Conservation (phyloP, 768 basidiomycete genomes). For the Phaeotremella skinneri region DNA sequence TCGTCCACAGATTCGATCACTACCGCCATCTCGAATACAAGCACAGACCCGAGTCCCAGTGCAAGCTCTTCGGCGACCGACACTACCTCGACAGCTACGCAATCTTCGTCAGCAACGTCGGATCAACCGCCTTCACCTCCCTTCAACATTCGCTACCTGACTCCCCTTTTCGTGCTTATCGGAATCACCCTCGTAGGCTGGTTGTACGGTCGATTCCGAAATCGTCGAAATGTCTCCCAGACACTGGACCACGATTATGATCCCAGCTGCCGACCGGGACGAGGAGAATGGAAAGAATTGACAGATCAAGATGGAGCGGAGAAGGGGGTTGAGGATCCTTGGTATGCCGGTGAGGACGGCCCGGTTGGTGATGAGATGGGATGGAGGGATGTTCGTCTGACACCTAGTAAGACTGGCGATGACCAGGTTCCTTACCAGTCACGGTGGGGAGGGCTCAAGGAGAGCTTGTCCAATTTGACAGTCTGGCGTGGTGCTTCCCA, state of each 20-base stretch:
- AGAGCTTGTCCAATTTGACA: not conserved
- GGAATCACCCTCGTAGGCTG: constrained; percentile 26
- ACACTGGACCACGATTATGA: constrained; percentile 14
- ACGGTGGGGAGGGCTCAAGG: not conserved
- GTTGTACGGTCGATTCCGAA: constrained; percentile 14
- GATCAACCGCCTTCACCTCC: constrained; percentile 13
- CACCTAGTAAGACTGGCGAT: too few relatives aligned
- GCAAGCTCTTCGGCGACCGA: too few relatives aligned
- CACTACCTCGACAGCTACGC: constrained; percentile 1
- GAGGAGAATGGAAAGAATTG: constrained; percentile 18
- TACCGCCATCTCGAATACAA: not conserved
- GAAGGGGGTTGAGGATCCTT: constrained; percentile 19
- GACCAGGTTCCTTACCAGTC: not conserved
- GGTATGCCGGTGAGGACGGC: constrained; percentile 13
- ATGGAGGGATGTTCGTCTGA: constrained; percentile 5
- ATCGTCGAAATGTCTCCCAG: constrained; percentile 6
- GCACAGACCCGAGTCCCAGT: not conserved
- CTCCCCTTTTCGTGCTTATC: constrained; percentile 31
- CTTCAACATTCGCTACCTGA: constrained; percentile 23
- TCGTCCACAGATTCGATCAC: constrained; percentile 1
- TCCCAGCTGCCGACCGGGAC: not conserved
- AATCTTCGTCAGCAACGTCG: constrained; percentile 1
- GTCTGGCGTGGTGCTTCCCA: not conserved
- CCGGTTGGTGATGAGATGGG: constrained; percentile 9
- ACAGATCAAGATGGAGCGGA: not conserved